Evolutionary conservation across 2,329 filamentous ascomycete genomes (phyloP), one percentile per base, ranked within the genome.

Genomic region (Phialemonium atrogriseum): DNA sequence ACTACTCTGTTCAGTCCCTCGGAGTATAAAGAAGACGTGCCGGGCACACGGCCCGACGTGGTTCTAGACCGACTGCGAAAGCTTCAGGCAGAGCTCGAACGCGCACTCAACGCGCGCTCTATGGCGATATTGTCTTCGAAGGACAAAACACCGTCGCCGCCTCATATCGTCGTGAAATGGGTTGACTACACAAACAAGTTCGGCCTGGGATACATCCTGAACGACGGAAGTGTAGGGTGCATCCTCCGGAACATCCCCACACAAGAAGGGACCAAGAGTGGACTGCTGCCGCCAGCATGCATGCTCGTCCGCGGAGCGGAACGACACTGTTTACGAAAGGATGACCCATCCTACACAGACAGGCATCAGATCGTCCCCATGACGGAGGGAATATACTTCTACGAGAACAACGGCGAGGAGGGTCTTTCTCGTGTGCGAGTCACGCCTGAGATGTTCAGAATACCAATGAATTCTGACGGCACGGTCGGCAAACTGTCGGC

Each of bases 181-280:
- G 84, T 91, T 6, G 84, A 91, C 52, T 91, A 91, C 54, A 86
- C 83, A 37, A 85, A 87, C 56, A 87, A 87, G 52, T 86, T 87
- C 52, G 84, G 84, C 10, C 68, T 91, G 11, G 84, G 84, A 21
- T 91, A 89, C 48, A 85, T 89, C 36, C 63, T 91, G 33, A 84
- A 84, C 39, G 82, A 89, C 42, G 84, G 84, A 18, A 86, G 78
- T 39, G 78, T 88, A 13, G 84, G 84, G 11, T 87, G 81, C 42
- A 73, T 80, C 29, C 60, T 77, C 30, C 63, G 68, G 15, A 71
- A 70, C 36, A 70, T 77, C 32, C 66, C 68, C 10, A 66, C 66
- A 2, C 62, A 62, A 1, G 62, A 68, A 30, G 68, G 66, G 17
- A 59, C 58, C 37, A 66, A 63, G 39, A 59, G 57, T 2, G 67